Conservation (phyloP, 2,329 filamentous ascomycete species). For the Beauveria sp. region DNA sequence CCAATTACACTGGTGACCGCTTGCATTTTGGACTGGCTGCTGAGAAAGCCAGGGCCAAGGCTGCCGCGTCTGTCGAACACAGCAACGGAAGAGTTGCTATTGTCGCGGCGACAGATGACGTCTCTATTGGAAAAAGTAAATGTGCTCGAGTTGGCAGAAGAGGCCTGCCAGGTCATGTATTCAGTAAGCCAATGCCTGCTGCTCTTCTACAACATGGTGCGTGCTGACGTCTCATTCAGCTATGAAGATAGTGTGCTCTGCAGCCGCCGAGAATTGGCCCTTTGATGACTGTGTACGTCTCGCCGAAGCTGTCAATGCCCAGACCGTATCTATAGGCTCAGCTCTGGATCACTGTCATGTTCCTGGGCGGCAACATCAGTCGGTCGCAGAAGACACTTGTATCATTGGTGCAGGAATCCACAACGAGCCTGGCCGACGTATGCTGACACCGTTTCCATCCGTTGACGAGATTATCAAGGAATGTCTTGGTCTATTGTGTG, state of each 20-base stretch:
- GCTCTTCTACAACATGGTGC: slow-evolving; percentile 21
- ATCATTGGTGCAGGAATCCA: slow-evolving; percentile 61
- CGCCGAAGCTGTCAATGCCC: slow-evolving; percentile 38
- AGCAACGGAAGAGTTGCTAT: slow-evolving; percentile 59
- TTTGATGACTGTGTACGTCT: slow-evolving; percentile 43
- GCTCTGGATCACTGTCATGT: slow-evolving; percentile 56
- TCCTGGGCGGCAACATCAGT: slow-evolving; percentile 41
- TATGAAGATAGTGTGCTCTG: slow-evolving; percentile 48
- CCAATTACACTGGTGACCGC: slow-evolving; percentile 58
- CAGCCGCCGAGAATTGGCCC: slow-evolving; percentile 36
- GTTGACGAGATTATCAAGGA: slow-evolving; percentile 42
- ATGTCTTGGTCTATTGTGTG: slow-evolving; percentile 52
- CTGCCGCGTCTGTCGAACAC: slow-evolving; percentile 46
- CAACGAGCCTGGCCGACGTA: slow-evolving; percentile 55
- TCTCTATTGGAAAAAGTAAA: slow-evolving; percentile 29
- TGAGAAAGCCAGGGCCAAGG: slow-evolving; percentile 47
- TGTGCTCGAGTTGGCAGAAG: slow-evolving; percentile 53
- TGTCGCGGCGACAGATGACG: slow-evolving; percentile 29
- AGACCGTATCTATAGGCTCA: slow-evolving; percentile 49
- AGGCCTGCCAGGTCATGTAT: slow-evolving; percentile 53
- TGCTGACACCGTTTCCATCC: slow-evolving; percentile 44
- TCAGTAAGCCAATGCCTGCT: slow-evolving; percentile 35
- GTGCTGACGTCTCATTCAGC: slow-evolving; percentile 29
- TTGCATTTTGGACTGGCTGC: slow-evolving; percentile 54
- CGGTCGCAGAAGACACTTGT: slow-evolving; percentile 38